A percentile compares a stretch with the other conserved stretches of the same genome.
These are phyloP conservation scores for Asterochloris sp. DNA, from an alignment of 139 green algal genomes.

Conservation along the genomic window DNA sequence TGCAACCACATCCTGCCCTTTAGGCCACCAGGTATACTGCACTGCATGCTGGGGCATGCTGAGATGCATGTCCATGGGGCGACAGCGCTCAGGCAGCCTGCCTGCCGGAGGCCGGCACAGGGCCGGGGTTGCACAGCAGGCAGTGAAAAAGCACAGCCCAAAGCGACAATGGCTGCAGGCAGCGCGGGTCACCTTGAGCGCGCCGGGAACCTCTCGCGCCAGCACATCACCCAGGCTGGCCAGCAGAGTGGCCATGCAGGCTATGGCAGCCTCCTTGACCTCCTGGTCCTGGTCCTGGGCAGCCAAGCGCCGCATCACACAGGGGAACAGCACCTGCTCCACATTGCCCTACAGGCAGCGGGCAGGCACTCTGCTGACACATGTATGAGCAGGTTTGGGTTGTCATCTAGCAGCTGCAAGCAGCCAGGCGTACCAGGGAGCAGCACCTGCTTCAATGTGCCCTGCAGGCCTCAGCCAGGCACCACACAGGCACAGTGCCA, in stretches of 20 bases:
- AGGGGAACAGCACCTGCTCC: constrained; percentile 33
- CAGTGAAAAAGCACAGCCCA: no score
- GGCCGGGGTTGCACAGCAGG: no score
- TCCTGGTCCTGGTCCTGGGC: constrained; percentile 87
- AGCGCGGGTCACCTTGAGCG: neutral
- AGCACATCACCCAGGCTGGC: constrained; percentile 68
- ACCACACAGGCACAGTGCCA: no score
- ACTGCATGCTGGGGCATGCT: neutral
- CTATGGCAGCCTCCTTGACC: constrained; percentile 90
- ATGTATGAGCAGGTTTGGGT: neutral
- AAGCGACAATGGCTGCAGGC: no score
- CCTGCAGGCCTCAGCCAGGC: no score
- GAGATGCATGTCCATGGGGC: no score
- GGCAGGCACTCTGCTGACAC: neutral
- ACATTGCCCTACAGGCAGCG: constrained; percentile 22
- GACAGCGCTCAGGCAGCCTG: no score
- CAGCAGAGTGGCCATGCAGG: constrained; percentile 53
- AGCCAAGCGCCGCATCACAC: constrained; percentile 45
- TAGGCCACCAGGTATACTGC: neutral
- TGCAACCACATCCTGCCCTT: no score
- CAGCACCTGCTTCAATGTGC: no score
- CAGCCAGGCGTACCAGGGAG: no score
- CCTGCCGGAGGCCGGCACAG: no score
- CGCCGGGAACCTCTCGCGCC: constrained; percentile 37
- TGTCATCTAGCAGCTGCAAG: neutral